Evolutionary conservation across 495 filamentous ascomycete species (phyloP).

Genomic region (Copromyces sp.): DNA sequence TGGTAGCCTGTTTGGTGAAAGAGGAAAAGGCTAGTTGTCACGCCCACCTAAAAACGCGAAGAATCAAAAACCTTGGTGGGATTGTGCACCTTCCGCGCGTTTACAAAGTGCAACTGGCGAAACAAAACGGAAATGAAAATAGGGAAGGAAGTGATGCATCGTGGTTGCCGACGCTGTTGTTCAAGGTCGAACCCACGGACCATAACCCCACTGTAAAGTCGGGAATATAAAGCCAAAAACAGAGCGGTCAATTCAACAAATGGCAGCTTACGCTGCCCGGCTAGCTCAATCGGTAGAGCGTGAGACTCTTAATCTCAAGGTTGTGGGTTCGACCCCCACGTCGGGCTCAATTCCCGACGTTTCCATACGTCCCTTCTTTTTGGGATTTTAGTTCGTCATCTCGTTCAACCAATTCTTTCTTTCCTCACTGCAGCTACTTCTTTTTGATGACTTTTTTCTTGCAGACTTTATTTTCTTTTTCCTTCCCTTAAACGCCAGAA

Average conservation of each 20-base stretch:
- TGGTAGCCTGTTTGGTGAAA: too few species aligned
- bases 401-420: too few species aligned
- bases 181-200: neutral
- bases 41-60: too few species aligned
- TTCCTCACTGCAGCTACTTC: too few species aligned
- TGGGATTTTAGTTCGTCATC: neutral
- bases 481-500: too few species aligned
- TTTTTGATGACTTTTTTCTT: too few species aligned
- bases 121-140: neutral
- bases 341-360: neutral
- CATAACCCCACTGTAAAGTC: neutral
- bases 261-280: slow-evolving; percentile 20
- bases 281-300: slow-evolving; percentile 81
- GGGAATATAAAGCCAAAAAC: neutral
- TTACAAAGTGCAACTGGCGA: neutral
- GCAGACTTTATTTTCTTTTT: too few species aligned
- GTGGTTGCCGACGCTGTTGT: neutral
- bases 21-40: too few species aligned
- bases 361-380: neutral
- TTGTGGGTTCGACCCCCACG: neutral
- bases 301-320: slow-evolving; percentile 52
- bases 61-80: too few species aligned
- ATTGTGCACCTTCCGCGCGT: too few species aligned
- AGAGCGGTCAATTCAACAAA: neutral
- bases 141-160: neutral